Percentiles rank a stretch among this genome's conserved stretches.
Conservation (phyloP, 1,284 basidiomycete species). For the Papiliotrema laurentii region DNA sequence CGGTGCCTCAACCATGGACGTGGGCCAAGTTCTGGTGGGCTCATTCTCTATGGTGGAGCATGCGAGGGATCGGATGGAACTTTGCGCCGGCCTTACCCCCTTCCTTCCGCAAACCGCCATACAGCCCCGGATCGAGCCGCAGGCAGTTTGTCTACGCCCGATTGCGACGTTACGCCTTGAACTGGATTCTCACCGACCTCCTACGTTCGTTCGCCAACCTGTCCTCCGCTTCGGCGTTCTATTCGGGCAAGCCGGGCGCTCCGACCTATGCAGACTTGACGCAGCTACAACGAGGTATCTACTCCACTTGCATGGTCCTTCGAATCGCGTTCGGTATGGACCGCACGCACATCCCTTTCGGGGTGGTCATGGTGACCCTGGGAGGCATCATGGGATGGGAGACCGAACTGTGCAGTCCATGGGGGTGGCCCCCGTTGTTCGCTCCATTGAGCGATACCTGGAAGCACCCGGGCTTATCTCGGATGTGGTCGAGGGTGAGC, state of each 20-base stretch:
- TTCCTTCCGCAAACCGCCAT: constrained; percentile 22
- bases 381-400: constrained; percentile 34
- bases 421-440: constrained; percentile 42
- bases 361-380: constrained; percentile 15
- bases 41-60: constrained; percentile 25
- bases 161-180: constrained; percentile 8
- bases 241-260: constrained; percentile 14
- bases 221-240: constrained; percentile 19
- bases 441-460: constrained; percentile 27
- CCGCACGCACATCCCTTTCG: constrained; percentile 10
- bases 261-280: constrained; percentile 18
- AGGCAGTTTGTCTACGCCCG: constrained; percentile 15
- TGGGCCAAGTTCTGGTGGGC: constrained; percentile 37
- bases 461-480: constrained; percentile 30
- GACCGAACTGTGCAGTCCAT: constrained; percentile 36
- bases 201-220: constrained; percentile 25
- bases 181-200: constrained; percentile 19
- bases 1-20: constrained; percentile 31
- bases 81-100: constrained; percentile 23
- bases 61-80: constrained; percentile 42
- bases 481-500: constrained; percentile 41
- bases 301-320: constrained; percentile 21
- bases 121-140: constrained; percentile 18
- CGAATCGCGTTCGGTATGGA: constrained; percentile 25
- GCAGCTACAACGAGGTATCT: constrained; percentile 16